These are phyloP conservation scores for Microsporum ferrugineum DNA, from an alignment of 2,329 filamentous ascomycete species.

Conservation along the genomic window DNA sequence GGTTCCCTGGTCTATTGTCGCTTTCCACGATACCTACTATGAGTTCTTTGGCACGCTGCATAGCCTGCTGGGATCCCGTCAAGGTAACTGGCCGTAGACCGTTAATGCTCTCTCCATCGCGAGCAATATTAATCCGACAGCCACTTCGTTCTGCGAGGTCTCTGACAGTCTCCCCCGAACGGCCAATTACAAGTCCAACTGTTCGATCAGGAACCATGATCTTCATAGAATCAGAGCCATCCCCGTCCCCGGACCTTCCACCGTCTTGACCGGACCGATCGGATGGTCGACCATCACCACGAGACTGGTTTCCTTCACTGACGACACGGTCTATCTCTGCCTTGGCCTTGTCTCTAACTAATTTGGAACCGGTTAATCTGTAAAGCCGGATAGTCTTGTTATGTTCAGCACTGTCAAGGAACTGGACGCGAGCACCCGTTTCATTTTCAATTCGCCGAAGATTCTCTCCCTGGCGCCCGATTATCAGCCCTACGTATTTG, in stretches of 20 bases:
- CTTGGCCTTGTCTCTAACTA: constrained; percentile 65
- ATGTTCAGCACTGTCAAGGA: constrained; percentile 62
- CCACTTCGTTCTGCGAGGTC: constrained; percentile 83
- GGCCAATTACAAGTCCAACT: constrained; percentile 86
- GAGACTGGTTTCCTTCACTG: constrained; percentile 61
- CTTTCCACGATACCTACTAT: constrained; percentile 93
- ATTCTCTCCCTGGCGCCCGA: constrained; percentile 82
- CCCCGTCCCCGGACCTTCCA: constrained; percentile 18
- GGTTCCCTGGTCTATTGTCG: constrained; percentile 45
- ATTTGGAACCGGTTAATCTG: constrained; percentile 65
- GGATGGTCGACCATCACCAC: constrained; percentile 13
- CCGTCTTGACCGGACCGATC: constrained; percentile 1
- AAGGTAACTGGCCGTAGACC: constrained; percentile 81
- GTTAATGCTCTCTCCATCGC: constrained; percentile 85
- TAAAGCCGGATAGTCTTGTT: constrained; percentile 67
- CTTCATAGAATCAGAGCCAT: constrained; percentile 75
- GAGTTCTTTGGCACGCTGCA: constrained; percentile 67
- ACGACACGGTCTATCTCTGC: constrained; percentile 78
- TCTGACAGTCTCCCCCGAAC: constrained; percentile 82
- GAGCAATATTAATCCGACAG: constrained; percentile 93
- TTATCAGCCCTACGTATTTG: constrained; percentile 77
- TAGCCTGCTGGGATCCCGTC: constrained; percentile 65
- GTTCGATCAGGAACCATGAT: constrained; percentile 93
- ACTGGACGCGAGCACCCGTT: constrained; percentile 74
- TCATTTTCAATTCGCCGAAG: constrained; percentile 73